phyloP scores from a whole-genome alignment of 371 early-diverging fungal genomes.

The Mortierella sp. region DNA sequence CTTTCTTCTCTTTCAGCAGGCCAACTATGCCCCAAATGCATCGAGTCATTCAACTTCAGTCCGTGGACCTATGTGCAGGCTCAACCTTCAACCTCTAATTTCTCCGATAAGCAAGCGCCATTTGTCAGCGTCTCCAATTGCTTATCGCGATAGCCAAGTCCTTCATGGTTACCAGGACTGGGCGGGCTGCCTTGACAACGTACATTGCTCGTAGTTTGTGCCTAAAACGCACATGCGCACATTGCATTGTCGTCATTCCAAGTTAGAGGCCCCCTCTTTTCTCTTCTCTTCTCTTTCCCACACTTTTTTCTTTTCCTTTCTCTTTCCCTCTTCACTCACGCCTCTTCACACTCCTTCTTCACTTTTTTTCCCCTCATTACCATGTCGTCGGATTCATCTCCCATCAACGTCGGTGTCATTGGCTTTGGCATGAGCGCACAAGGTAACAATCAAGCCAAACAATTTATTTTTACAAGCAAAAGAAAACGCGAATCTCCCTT shows the following conservation, averaged over 20 bases:
- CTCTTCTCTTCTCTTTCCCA: not conserved
- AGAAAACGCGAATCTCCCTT: not conserved
- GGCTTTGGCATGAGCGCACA: conserved; percentile 78
- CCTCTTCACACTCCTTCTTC: not conserved
- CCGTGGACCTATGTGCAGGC: not conserved
- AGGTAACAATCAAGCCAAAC: conserved; percentile 13
- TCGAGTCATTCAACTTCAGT: not conserved
- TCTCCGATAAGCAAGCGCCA: not conserved
- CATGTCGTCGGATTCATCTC: conserved; percentile 21
- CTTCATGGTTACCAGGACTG: too few species aligned
- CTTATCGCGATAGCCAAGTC: conserved; percentile 3
- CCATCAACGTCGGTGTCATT: conserved; percentile 77
- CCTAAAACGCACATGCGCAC: not conserved
- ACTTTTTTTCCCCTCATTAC: not conserved
- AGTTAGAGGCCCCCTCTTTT: not conserved
- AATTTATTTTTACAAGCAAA: not conserved
- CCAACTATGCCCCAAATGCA: too few species aligned
- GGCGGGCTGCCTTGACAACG: too few species aligned
- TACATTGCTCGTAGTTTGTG: too few species aligned
- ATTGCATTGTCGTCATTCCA: not conserved
- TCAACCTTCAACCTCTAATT: not conserved
- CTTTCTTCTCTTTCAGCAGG: too few species aligned
- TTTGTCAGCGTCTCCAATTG: not conserved
- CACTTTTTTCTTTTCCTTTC: too few species aligned
- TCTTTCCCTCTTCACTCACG: not conserved